These are phyloP conservation scores for Suaeda aralocaspica DNA, from an alignment of 148 eudicot species.

Conservation along the genomic window DNA sequence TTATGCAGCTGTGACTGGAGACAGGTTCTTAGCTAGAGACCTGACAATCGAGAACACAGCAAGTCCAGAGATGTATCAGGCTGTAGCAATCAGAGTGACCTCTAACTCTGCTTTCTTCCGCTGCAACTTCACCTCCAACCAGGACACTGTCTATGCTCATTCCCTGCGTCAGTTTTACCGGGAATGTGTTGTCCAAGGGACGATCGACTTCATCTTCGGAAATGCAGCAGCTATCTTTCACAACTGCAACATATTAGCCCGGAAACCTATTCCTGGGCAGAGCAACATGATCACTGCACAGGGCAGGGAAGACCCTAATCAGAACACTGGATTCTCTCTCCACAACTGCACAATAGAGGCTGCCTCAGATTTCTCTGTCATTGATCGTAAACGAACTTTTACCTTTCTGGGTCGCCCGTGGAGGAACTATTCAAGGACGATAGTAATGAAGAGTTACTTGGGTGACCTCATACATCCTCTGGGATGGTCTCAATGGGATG, in stretches of 20 bases:
- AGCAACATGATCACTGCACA: conserved; percentile 64
- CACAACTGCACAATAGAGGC: conserved; percentile 53
- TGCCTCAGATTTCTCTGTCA: conserved; percentile 30
- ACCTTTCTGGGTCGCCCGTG: conserved; percentile 68
- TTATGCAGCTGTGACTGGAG: conserved; percentile 59
- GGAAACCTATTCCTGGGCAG: conserved; percentile 51
- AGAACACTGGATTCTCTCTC: conserved; percentile 55
- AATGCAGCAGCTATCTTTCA: conserved; percentile 66
- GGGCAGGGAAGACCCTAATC: conserved; percentile 56
- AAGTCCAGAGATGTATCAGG: conserved; percentile 56
- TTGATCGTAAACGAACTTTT: conserved; percentile 26
- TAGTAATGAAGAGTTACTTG: conserved; percentile 51
- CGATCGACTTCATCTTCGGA: conserved; percentile 72
- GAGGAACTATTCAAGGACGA: conserved; percentile 62
- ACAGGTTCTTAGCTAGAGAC: conserved; percentile 63
- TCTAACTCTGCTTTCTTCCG: conserved; percentile 56
- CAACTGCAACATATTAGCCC: conserved; percentile 44
- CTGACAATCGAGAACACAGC: conserved; percentile 50
- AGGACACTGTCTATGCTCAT: conserved; percentile 68
- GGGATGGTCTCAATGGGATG: conserved; percentile 64
- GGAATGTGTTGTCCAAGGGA: conserved; percentile 59
- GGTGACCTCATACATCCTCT: conserved; percentile 53
- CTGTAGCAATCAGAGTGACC: conserved; percentile 61
- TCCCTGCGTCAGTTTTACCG: conserved; percentile 61
- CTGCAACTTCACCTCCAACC: conserved; percentile 53